Evolutionary conservation across 495 filamentous ascomycete species (phyloP), one percentile per base, ranked within the genome.

Genomic region (Podospora didyma): DNA sequence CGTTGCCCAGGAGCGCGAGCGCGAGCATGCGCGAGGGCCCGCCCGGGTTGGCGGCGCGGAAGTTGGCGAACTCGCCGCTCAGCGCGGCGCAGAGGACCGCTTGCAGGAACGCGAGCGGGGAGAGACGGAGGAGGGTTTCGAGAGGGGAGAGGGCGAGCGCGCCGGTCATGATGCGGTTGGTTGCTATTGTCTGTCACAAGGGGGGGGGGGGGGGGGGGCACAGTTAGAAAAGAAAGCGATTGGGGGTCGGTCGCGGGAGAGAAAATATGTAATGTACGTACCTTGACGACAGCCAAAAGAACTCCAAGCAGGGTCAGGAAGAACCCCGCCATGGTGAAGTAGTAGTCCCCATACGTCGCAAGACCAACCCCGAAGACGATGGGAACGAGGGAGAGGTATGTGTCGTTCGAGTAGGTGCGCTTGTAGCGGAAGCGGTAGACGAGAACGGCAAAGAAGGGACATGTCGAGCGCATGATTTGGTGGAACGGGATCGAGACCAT

Each of bases 401-500:
- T 82, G 5, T 69, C 62, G 39, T 49, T 69, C 21, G 72, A 69
- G 60, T 84, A 84, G 39, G 65, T 67, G 23, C 76, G 71, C 55
- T 64, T 58, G 62, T 76, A 82, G 34, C 69, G 69, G 46, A 80
- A 23, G 34, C 77, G 75, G 67, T 80, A 82, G 63, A 84, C 82
- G 42, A 77, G 58, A 59, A 83, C 78, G 22, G 80, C 79, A 61
- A 80, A 78, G 56, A 82, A 61, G 19, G 81, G 82, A 28, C 69
- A 76, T 11, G 78, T 82, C 20, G 82, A 79, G 31, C 81, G 80
- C 62, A 83, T 73, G 53, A 82, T 80, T 58, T 84, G 81, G 62
- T 83, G 81, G 66, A 84, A 83, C 12, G 81, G 78, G 7, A 84
- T 73, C 5, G 80, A 81, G 28, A 84, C 81, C 63, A 80, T 70